Conservation (phyloP, 1,139 yeast genomes). For the Pichia sp. region DNA sequence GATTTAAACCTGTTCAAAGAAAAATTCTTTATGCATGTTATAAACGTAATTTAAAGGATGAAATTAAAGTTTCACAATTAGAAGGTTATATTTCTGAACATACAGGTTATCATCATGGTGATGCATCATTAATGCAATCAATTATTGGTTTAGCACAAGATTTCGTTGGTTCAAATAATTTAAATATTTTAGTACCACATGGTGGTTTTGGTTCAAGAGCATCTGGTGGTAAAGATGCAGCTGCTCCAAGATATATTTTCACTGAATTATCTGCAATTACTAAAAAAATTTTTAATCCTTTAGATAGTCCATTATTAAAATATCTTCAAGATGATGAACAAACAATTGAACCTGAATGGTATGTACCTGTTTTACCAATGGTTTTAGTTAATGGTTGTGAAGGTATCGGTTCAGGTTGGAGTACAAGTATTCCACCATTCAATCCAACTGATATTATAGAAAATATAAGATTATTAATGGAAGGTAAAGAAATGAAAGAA, state of each 20-base stretch:
- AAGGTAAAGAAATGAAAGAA: slow-evolving; percentile 60
- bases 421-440: slow-evolving; percentile 85
- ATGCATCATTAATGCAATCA: slow-evolving; percentile 77
- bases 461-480: slow-evolving; percentile 69
- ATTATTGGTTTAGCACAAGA: slow-evolving; percentile 93
- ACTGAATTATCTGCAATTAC: slow-evolving; percentile 80
- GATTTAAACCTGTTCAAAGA: slow-evolving; percentile 96
- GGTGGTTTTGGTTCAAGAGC: slow-evolving; percentile 98
- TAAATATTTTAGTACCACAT: slow-evolving; percentile 78
- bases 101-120: slow-evolving; percentile 97
- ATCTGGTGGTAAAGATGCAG: slow-evolving; percentile 96
- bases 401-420: slow-evolving; percentile 99
- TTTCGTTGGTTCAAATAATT: slow-evolving; percentile 87
- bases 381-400: slow-evolving; percentile 91
- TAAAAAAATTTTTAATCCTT: slow-evolving; percentile 65
- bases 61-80: slow-evolving; percentile 85
- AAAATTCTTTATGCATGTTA: slow-evolving; percentile 87
- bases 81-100: slow-evolving; percentile 87
- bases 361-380: slow-evolving; percentile 89
- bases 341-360: slow-evolving; percentile 95
- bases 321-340: slow-evolving; percentile 91
- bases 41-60: slow-evolving; percentile 68
- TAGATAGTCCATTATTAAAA: slow-evolving; percentile 71
- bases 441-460: slow-evolving; percentile 79
- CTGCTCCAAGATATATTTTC: slow-evolving; percentile 96